Evolutionary conservation across 805 yeast species (phyloP).

Genomic region (Teunomyces stri): DNA sequence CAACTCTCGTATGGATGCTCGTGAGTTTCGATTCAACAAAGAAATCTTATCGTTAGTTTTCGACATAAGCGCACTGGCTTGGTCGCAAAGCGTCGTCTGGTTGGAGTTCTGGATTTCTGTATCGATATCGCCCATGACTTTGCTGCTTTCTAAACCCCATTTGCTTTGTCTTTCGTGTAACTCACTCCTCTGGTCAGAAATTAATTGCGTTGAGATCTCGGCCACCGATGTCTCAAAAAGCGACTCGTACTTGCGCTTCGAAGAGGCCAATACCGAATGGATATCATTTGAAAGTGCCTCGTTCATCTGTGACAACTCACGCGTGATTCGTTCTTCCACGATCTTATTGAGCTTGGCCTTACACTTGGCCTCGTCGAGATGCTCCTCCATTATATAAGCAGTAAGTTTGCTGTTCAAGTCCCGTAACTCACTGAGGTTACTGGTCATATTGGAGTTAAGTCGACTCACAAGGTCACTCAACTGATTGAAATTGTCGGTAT

Average conservation of each 20-base stretch:
- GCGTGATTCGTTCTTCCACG: neutral
- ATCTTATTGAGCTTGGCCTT: conserved; percentile 1
- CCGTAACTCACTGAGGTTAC: conserved; percentile 3
- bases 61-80: neutral
- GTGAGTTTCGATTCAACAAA: conserved; percentile 1
- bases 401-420: conserved; percentile 12
- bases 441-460: conserved; percentile 5
- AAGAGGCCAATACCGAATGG: neutral
- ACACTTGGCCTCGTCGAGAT: conserved; percentile 8
- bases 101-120: neutral
- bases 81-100: neutral
- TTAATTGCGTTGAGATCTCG: conserved; percentile 1
- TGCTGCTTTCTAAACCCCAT: conserved; percentile 1
- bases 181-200: conserved; percentile 1
- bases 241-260: conserved; percentile 1
- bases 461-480: conserved; percentile 3
- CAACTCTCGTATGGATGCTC: neutral
- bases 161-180: neutral
- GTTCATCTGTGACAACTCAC: conserved; percentile 3
- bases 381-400: conserved; percentile 14
- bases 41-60: conserved; percentile 7
- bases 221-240: conserved; percentile 4
- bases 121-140: neutral
- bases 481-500: conserved; percentile 7
- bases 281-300: conserved; percentile 1